Base-by-base conservation (phyloP, 257 asterid species). In the Ocimum tenuiflorum region DNA sequence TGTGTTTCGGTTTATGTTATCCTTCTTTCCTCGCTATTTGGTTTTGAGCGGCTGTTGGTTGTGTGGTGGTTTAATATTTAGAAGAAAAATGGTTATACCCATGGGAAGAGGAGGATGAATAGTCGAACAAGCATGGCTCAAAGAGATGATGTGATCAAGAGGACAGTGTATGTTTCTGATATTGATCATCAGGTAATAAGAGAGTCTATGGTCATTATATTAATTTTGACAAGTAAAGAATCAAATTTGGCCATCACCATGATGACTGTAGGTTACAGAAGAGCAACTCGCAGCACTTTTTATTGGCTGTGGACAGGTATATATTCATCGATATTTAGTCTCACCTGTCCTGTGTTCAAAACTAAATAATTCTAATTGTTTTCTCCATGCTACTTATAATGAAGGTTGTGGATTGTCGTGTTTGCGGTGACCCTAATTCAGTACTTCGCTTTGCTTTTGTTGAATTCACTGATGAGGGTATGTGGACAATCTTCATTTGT, bases 241-340 rank as follows among this genome's bases (percentile, higher is more conserved):
- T 45, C 46, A 18, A n/a, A 7, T 35, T 63, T 20, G 36, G 42
- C 55, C 56, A 38, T 65, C 59, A 35, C 73, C 52, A 29, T 39
- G 49, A 66, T 50, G 67, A 73, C 65, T 60, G 51, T 67, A 86
- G 95, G 83, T 86, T 62, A 84, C 91, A 4, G 91, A 86, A 67
- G 91, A 84, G 81, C 91, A 84, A 63, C 91, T 86, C 62, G 91
- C 67, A n/a, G n/a, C n/a, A n/a, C n/a, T n/a, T n/a, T n/a, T n/a
- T n/a, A n/a, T n/a, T n/a, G n/a, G n/a, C n/a, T 86, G 94, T 73
- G 90, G 94, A 18, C 94, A 81, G 85, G 94, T 86, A 60, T 69
- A 15, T 20, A n/a, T 65, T 31, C 57, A 18, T 69, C 39, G 15
- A 3, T 53, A 39, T 47, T 73, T 52, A 50, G n/a, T 63, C 60